Percentiles rank a stretch among this genome's conserved stretches.
These are phyloP conservation scores for Mycoemilia scoparia DNA, from an alignment of 192 early-diverging fungal genomes.

Conservation along the genomic window DNA sequence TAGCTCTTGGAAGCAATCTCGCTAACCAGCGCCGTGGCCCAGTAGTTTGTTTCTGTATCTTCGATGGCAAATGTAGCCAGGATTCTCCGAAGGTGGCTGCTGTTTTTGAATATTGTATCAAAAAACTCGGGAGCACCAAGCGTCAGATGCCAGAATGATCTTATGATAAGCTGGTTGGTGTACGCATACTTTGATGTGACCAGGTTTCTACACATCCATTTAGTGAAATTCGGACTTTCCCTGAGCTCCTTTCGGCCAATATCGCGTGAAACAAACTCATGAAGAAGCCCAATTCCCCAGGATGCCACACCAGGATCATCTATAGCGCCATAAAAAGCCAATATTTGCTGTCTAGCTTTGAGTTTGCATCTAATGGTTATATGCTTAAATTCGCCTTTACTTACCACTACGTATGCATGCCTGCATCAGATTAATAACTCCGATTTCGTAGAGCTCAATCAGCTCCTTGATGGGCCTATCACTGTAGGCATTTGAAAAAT, in stretches of 20 bases:
- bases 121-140: no score
- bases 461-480: constrained; percentile 10
- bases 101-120: no score
- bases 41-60: constrained; percentile 17
- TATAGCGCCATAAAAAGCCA: constrained; percentile 12
- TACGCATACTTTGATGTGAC: constrained; percentile 16
- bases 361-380: no score
- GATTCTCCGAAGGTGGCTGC: constrained; percentile 18
- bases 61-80: constrained; percentile 12
- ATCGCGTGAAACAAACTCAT: constrained; percentile 23
- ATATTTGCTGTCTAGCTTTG: no score
- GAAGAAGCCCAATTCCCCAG: constrained; percentile 27
- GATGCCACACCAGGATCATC: constrained; percentile 21
- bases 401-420: no score
- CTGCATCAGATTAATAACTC: no score
- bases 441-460: constrained; percentile 10
- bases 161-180: constrained; percentile 26
- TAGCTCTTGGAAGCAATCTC: constrained; percentile 5
- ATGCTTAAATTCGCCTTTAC: no score
- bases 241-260: constrained; percentile 14
- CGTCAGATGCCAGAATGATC: constrained; percentile 24
- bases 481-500: constrained; percentile 1
- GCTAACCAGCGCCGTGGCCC: constrained; percentile 14
- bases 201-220: constrained; percentile 18
- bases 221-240: constrained; percentile 9